phyloP scores from a whole-genome alignment of 345 rosid genomes.

The Populus alba region DNA sequence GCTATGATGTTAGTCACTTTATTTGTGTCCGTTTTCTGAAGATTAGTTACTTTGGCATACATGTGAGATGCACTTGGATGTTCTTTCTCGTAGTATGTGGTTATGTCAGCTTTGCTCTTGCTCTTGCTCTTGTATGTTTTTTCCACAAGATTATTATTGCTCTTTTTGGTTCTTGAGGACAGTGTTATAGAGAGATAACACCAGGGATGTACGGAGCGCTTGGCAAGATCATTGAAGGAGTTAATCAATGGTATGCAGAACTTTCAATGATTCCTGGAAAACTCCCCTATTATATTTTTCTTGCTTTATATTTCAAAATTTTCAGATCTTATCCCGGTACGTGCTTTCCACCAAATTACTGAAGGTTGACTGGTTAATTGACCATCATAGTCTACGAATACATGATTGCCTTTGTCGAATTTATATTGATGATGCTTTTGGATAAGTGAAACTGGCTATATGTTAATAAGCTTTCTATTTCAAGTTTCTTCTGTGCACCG shows the following conservation, averaged over 20 bases:
- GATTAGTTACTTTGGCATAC: neutral
- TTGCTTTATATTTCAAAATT: neutral
- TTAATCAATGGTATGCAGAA: conserved; percentile 65
- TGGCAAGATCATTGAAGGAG: conserved; percentile 77
- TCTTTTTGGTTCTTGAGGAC: conserved; percentile 1
- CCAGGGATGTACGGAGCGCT: conserved; percentile 65
- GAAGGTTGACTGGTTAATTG: neutral
- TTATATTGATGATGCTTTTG: neutral
- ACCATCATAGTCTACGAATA: neutral
- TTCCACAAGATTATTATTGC: neutral
- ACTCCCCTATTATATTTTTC: neutral
- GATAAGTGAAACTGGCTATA: neutral
- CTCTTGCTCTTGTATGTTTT: neutral
- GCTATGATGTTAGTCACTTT: neutral
- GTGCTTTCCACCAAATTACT: neutral
- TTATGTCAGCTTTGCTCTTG: neutral
- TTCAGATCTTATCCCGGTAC: neutral
- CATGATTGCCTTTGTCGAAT: neutral
- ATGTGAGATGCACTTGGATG: neutral
- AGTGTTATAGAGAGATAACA: conserved; percentile 71
- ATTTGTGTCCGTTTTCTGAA: neutral
- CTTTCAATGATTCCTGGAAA: neutral
- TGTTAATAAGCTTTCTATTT: neutral
- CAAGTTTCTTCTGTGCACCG: neutral
- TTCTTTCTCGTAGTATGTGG: neutral